Evolutionary conservation across 2,329 filamentous ascomycete genomes (phyloP).

Genomic region (Aureobasidium vineae): DNA sequence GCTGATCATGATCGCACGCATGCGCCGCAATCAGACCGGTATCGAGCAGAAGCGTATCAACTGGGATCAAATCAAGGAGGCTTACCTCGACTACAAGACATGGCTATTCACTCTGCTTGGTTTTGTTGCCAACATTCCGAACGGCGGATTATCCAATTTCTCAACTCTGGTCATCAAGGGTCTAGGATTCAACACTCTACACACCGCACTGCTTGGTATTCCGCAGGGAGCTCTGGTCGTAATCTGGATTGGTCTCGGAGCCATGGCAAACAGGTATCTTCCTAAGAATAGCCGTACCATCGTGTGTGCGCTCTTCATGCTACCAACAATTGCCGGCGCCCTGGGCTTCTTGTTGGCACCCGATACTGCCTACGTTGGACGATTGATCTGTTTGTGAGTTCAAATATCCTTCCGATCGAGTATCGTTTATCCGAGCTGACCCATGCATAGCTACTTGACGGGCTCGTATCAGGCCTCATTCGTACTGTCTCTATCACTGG

Average conservation of each 20-base stretch:
- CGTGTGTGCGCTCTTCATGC: constrained; percentile 55
- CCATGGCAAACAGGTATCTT: constrained; percentile 49
- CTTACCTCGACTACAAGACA: constrained; percentile 58
- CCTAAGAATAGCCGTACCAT: constrained; percentile 41
- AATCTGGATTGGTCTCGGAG: constrained; percentile 51
- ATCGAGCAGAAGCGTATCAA: constrained; percentile 57
- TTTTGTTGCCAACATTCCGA: constrained; percentile 53
- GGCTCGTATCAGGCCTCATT: constrained; percentile 54
- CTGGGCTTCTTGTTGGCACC: constrained; percentile 58
- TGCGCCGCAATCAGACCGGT: constrained; percentile 58
- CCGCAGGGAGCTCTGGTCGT: constrained; percentile 53
- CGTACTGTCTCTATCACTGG: constrained; percentile 51
- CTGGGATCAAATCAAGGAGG: constrained; percentile 55
- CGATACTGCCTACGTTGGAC: constrained; percentile 49
- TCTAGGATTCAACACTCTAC: constrained; percentile 55
- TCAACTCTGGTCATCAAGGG: constrained; percentile 59
- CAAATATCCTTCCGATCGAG: not conserved
- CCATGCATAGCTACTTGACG: constrained; percentile 47
- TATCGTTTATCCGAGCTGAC: not conserved
- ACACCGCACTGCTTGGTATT: constrained; percentile 56
- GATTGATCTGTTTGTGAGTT: constrained; percentile 53
- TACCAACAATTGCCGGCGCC: constrained; percentile 58
- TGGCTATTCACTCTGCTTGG: constrained; percentile 58
- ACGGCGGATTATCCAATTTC: constrained; percentile 60
- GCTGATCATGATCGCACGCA: constrained; percentile 55